Percentiles rank a stretch among this genome's conserved stretches.
Conservation (phyloP, 805 yeast genomes). For the Dipodascus geniculatus region DNA sequence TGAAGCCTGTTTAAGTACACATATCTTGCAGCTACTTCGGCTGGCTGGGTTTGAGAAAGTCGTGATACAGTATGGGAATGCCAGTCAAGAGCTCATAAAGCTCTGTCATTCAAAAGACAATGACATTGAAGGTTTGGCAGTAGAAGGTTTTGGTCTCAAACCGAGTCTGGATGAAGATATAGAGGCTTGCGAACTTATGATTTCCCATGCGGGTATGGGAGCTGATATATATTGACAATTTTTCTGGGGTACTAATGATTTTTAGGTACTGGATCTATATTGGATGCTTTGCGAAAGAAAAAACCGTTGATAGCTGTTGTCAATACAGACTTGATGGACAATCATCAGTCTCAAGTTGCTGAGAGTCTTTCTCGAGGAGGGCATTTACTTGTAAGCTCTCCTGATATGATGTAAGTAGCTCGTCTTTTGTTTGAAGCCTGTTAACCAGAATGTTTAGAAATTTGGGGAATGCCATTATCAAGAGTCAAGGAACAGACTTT, state of each 20-base stretch:
- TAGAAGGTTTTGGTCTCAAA: constrained; percentile 40
- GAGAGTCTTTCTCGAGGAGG: constrained; percentile 32
- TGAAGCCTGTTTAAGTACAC: constrained; percentile 26
- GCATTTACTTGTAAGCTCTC: constrained; percentile 9
- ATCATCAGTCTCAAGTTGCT: constrained; percentile 77
- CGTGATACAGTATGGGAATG: constrained; percentile 51
- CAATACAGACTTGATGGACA: constrained; percentile 67
- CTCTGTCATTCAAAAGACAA: constrained; percentile 3
- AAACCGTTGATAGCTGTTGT: constrained; percentile 59
- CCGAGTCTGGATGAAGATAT: constrained; percentile 33
- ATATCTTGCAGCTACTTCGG: constrained; percentile 29
- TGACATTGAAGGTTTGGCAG: constrained; percentile 8
- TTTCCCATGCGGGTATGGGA: constrained; percentile 64
- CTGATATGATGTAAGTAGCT: not conserved
- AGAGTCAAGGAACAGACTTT: constrained; percentile 5
- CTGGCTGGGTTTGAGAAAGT: constrained; percentile 30
- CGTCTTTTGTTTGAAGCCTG: not conserved
- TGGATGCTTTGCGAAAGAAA: constrained; percentile 53
- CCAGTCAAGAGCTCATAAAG: constrained; percentile 20
- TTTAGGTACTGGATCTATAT: constrained; percentile 71
- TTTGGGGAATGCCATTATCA: not conserved
- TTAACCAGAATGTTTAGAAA: not conserved
- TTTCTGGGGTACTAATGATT: not conserved
- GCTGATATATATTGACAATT: constrained; percentile 23
- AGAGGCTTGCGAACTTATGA: constrained; percentile 40